phyloP scores from a whole-genome alignment of 2,329 filamentous ascomycete genomes.

The Cladorrhinum sp. region DNA sequence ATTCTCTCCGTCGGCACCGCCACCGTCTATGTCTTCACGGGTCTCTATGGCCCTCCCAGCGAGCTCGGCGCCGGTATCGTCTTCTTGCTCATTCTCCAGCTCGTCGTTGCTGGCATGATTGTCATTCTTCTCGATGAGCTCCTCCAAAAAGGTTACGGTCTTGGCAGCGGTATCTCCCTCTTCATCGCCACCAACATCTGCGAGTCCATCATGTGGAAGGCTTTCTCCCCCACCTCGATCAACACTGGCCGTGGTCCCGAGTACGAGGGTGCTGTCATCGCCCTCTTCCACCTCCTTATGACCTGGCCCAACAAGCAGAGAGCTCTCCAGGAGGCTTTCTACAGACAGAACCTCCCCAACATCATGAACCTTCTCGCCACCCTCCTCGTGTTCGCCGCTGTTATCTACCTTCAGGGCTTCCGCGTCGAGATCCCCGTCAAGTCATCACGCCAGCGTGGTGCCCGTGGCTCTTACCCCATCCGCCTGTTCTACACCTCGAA shows the following conservation, averaged over 20 bases:
- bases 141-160: constrained; percentile 98
- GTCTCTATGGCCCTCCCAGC: constrained; percentile 93
- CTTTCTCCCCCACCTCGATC: constrained; percentile 97
- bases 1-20: constrained; percentile 97
- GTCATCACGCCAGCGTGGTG: constrained; percentile 97
- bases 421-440: constrained; percentile 99
- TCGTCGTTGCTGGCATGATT: constrained; percentile 95
- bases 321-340: constrained; percentile 97
- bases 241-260: constrained; percentile 99
- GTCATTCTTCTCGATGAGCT: constrained; percentile 99
- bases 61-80: constrained; percentile 98
- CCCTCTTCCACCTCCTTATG: constrained; percentile 94
- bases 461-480: constrained; percentile 95
- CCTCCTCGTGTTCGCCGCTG: constrained; percentile 87
- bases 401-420: constrained; percentile 99
- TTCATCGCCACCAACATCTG: constrained; percentile 99
- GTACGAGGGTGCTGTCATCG: constrained; percentile 97
- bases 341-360: constrained; percentile 98
- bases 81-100: constrained; percentile 95
- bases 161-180: constrained; percentile 96
- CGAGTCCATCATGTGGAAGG: constrained; percentile 99
- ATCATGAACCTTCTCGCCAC: constrained; percentile 98
- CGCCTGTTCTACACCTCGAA: constrained; percentile 99
- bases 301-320: constrained; percentile 99
- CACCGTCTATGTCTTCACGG: constrained; percentile 96